Conservation (phyloP, 2,329 filamentous ascomycete genomes). For the Diplodia mutila region DNA sequence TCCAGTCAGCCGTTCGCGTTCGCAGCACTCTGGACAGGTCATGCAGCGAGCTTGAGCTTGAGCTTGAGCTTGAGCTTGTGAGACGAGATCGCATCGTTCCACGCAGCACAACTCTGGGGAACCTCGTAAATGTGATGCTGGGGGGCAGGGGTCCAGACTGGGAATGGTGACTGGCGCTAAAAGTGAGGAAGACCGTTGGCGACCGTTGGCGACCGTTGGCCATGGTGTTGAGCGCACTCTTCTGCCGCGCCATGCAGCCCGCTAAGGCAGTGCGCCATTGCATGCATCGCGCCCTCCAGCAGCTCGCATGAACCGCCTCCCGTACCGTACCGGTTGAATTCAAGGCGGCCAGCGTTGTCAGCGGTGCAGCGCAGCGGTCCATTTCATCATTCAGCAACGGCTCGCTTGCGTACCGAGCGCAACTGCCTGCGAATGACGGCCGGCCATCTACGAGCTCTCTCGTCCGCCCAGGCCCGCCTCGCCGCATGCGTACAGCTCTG, state of each 20-base stretch:
- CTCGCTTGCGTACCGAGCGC: not conserved
- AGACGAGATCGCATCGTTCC: slow-evolving; percentile 1
- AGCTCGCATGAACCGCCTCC: not conserved
- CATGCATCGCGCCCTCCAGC: not conserved
- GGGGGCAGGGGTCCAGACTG: not conserved
- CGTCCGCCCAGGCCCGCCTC: not conserved
- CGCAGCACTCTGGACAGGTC: too few species aligned
- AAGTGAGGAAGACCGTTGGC: not conserved
- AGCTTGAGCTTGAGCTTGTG: not conserved
- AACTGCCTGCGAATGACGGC: not conserved
- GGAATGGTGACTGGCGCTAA: not conserved
- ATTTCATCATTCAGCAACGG: not conserved
- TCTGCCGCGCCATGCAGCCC: too few species aligned
- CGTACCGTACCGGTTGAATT: not conserved
- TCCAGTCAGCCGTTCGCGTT: not conserved
- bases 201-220: too few species aligned
- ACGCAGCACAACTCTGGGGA: not conserved
- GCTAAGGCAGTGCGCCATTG: slow-evolving; percentile 2
- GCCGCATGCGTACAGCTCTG: not conserved
- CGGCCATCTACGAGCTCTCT: not conserved
- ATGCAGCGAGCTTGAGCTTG: not conserved
- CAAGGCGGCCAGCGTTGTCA: not conserved
- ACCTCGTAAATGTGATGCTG: not conserved
- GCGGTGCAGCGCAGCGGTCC: slow-evolving; percentile 8
- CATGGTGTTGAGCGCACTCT: slow-evolving; percentile 11